phyloP scores from a whole-genome alignment of 495 filamentous ascomycete genomes.

The Aspergillus funiculosus region DNA sequence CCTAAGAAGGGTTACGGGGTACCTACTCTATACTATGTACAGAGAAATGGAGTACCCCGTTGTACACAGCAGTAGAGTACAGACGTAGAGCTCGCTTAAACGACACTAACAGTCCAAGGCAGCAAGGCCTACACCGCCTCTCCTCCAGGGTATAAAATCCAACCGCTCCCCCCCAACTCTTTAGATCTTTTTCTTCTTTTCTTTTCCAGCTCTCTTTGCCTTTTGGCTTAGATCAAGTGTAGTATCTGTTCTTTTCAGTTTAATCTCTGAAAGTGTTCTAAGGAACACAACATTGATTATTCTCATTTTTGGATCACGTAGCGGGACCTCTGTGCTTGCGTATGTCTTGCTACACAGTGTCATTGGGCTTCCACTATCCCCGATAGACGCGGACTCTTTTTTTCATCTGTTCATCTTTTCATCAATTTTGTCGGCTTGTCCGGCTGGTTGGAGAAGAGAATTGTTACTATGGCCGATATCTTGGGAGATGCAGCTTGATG shows the following conservation, averaged over 20 bases:
- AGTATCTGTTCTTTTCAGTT: slow-evolving; percentile 99
- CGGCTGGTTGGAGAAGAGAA: slow-evolving; percentile 45
- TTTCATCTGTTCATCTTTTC: slow-evolving; percentile 15
- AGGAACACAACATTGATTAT: slow-evolving; percentile 75
- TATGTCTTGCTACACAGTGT: slow-evolving; percentile 69
- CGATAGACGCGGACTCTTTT: slow-evolving; percentile 64
- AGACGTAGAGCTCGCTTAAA: slow-evolving; percentile 8
- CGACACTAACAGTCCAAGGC: too few relatives aligned
- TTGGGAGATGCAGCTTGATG: too few relatives aligned
- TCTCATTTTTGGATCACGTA: slow-evolving; percentile 65
- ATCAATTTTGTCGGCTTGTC: slow-evolving; percentile 20
- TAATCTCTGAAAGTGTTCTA: slow-evolving; percentile 71
- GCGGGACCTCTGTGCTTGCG: slow-evolving; percentile 74
- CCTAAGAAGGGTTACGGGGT: too few relatives aligned
- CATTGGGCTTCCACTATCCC: slow-evolving; percentile 84
- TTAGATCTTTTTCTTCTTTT: slow-evolving; percentile 37
- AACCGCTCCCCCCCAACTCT: neutral
- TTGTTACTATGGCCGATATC: too few relatives aligned
- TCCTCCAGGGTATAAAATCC: slow-evolving; percentile 8
- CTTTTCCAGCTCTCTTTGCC: slow-evolving; percentile 54
- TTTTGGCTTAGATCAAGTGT: slow-evolving; percentile 87
- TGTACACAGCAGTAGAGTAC: too few relatives aligned
- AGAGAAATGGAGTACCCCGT: too few relatives aligned
- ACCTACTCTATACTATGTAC: too few relatives aligned
- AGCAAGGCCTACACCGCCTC: neutral